Conservation (phyloP, 345 rosid genomes). For the Anastatica hierochuntica region DNA sequence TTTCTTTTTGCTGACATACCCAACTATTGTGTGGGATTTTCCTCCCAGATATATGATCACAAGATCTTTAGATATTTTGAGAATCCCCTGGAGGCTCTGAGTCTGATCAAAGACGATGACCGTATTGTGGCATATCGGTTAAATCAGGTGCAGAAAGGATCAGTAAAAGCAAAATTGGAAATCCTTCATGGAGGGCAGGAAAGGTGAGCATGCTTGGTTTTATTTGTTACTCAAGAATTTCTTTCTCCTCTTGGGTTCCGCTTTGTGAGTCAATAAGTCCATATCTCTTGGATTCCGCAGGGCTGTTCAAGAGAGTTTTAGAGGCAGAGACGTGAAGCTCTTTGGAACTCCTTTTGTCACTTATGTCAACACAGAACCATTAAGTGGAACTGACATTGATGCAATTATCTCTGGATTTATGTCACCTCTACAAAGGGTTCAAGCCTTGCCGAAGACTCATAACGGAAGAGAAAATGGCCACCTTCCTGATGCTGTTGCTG, state of each 20-base stretch:
- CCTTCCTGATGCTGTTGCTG: slow-evolving; percentile 5
- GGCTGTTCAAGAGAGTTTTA: slow-evolving; percentile 12
- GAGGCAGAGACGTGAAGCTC: slow-evolving; percentile 30
- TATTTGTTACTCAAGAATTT: neutral
- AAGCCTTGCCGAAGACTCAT: slow-evolving; percentile 27
- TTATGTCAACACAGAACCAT: slow-evolving; percentile 41
- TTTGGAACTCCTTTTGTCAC: slow-evolving; percentile 76
- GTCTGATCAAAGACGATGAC: slow-evolving; percentile 74
- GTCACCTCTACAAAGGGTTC: slow-evolving; percentile 43
- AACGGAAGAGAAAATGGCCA: slow-evolving; percentile 47
- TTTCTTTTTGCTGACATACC: slow-evolving; percentile 7
- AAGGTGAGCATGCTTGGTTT: slow-evolving; percentile 38
- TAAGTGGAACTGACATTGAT: slow-evolving; percentile 59
- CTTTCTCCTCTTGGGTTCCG: neutral
- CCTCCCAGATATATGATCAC: slow-evolving; percentile 70
- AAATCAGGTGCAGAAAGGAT: slow-evolving; percentile 34
- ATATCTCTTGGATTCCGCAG: no score
- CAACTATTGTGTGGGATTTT: neutral
- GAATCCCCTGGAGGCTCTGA: slow-evolving; percentile 44
- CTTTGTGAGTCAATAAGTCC: no score
- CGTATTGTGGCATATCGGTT: slow-evolving; percentile 75
- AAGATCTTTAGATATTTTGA: slow-evolving; percentile 60
- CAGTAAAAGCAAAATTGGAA: slow-evolving; percentile 57
- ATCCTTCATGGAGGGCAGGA: slow-evolving; percentile 55
- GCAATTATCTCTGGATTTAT: slow-evolving; percentile 43